Percentiles rank a stretch among this genome's conserved stretches.
Evolutionary conservation across 2,329 filamentous ascomycete species (phyloP).

Genomic region (Penicillium italicum): DNA sequence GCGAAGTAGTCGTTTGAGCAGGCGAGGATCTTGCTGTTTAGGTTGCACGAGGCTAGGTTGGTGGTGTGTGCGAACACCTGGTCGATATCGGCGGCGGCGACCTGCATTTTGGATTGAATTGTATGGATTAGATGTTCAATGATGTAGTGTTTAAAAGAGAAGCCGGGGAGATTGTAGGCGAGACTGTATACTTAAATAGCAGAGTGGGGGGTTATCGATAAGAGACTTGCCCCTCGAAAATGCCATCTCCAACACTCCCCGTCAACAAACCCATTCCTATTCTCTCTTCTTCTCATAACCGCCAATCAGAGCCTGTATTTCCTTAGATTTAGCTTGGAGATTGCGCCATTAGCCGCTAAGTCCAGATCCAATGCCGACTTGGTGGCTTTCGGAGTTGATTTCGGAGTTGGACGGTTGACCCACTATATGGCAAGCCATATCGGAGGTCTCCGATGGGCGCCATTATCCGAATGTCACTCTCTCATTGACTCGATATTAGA

Average conservation of each 20-base stretch:
- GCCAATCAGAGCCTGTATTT: neutral
- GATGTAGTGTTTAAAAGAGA: neutral
- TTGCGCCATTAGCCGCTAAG: neutral
- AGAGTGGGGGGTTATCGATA: slow-evolving; percentile 12
- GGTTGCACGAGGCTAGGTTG: slow-evolving; percentile 43
- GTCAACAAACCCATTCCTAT: neutral
- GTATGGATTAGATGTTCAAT: neutral
- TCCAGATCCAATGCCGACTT: neutral
- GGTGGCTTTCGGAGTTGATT: neutral
- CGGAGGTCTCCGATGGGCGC: slow-evolving; percentile 24
- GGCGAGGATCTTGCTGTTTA: slow-evolving; percentile 54
- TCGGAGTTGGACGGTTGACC: slow-evolving; percentile 8
- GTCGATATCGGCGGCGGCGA: slow-evolving; percentile 52
- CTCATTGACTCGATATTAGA: neutral
- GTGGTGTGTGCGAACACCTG: slow-evolving; percentile 54
- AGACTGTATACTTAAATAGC: slow-evolving; percentile 7
- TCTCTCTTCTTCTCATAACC: neutral
- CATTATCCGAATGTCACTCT: slow-evolving; percentile 1
- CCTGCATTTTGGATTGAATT: slow-evolving; percentile 7
- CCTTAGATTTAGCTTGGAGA: neutral
- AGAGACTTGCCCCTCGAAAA: neutral
- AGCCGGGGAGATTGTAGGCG: neutral
- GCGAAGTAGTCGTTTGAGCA: slow-evolving; percentile 62
- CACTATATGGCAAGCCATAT: slow-evolving; percentile 4
- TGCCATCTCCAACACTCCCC: neutral